Evolutionary conservation across 208 protist species (phyloP).

Genomic region (Naegleria fowleri): DNA sequence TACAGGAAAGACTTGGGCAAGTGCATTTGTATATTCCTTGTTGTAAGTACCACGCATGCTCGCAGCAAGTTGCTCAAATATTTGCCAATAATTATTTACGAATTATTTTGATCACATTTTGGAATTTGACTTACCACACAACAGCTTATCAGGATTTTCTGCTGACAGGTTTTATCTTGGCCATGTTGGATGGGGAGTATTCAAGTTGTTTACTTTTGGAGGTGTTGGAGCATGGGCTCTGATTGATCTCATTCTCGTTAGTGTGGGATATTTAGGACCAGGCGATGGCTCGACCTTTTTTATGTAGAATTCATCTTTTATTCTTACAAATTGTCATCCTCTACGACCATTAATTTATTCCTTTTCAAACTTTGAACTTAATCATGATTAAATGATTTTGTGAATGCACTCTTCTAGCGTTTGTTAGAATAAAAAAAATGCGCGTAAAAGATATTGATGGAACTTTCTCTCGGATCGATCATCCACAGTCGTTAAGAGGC

Average conservation of each 20-base stretch:
- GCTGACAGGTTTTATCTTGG: conserved; percentile 9
- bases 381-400: too few relatives aligned
- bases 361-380: neutral
- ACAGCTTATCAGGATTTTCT: neutral
- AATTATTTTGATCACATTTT: too few relatives aligned
- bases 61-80: too few relatives aligned
- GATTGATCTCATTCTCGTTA: neutral
- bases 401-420: neutral
- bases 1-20: neutral
- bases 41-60: neutral
- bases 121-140: too few relatives aligned
- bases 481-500: neutral
- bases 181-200: neutral
- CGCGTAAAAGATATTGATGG: neutral
- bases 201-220: neutral
- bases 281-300: neutral
- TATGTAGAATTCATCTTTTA: neutral
- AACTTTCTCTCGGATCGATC: neutral
- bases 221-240: neutral
- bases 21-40: neutral
- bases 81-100: too few relatives aligned
- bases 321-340: too few relatives aligned
- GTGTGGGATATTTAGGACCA: neutral
- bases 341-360: neutral
- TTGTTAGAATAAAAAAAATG: neutral